Conservation (phyloP, 2,329 filamentous ascomycete genomes). For the Aspergillus alliaceus region DNA sequence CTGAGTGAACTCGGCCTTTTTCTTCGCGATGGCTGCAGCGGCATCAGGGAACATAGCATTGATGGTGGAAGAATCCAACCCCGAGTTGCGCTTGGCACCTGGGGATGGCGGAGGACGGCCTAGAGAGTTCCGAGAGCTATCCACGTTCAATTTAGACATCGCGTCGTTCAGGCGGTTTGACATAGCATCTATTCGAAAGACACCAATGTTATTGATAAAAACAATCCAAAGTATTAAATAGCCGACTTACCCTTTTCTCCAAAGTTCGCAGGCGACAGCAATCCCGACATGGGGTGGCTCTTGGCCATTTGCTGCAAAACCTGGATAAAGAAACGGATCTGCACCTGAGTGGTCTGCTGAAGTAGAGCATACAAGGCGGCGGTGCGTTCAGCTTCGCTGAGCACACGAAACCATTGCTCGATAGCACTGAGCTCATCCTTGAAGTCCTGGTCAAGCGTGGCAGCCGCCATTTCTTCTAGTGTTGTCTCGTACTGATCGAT, state of each 20-base stretch:
- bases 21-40: conserved; percentile 94
- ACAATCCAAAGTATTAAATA: background rate
- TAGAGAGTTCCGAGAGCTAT: conserved; percentile 82
- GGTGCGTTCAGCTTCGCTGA: conserved; percentile 94
- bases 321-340: conserved; percentile 99
- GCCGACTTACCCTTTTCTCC: conserved; percentile 74
- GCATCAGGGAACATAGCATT: conserved; percentile 99
- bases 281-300: conserved; percentile 93
- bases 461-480: conserved; percentile 96
- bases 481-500: conserved; percentile 99
- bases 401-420: conserved; percentile 97
- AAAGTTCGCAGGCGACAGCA: conserved; percentile 91
- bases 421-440: conserved; percentile 99
- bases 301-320: conserved; percentile 99
- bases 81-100: conserved; percentile 85
- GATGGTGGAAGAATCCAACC: conserved; percentile 88
- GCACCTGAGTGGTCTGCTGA: conserved; percentile 97
- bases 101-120: conserved; percentile 76
- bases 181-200: conserved; percentile 73
- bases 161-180: conserved; percentile 92
- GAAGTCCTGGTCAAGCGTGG: conserved; percentile 98
- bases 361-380: conserved; percentile 92
- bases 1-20: conserved; percentile 96
- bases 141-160: conserved; percentile 91
- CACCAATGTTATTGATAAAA: conserved; percentile 15